Percentiles rank a stretch among this genome's conserved stretches.
Conservation (phyloP, 257 asterid species). For the Nicotiana undulata region DNA sequence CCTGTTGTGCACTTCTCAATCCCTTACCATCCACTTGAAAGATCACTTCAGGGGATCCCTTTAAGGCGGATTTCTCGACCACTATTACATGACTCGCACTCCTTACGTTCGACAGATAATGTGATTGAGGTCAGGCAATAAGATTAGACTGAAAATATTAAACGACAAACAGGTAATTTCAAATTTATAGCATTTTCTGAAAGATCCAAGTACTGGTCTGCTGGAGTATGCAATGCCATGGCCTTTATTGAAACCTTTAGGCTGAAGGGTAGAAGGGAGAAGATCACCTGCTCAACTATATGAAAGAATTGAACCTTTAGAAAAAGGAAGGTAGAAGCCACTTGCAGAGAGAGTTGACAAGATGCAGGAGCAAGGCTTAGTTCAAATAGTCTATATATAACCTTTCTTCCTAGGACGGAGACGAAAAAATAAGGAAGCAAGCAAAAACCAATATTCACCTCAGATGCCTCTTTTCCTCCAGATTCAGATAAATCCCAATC, state of each 20-base stretch:
- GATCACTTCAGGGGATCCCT: background rate
- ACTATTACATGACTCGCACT: background rate
- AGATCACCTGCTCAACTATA: too few species aligned
- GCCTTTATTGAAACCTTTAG: background rate
- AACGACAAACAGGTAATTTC: background rate
- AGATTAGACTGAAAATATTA: too few species aligned
- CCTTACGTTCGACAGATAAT: background rate
- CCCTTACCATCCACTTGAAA: background rate
- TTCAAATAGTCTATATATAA: too few species aligned
- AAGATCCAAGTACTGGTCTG: background rate
- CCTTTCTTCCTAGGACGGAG: background rate
- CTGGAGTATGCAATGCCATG: background rate
- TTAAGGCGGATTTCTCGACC: background rate
- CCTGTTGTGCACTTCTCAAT: background rate
- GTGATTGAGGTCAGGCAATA: background rate
- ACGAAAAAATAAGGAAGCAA: slow-evolving; percentile 12
- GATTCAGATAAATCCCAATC: slow-evolving; percentile 90
- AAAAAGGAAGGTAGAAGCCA: background rate
- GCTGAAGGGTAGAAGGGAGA: background rate
- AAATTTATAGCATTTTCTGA: background rate
- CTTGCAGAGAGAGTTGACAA: background rate
- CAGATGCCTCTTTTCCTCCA: slow-evolving; percentile 55
- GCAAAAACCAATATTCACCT: slow-evolving; percentile 36
- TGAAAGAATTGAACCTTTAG: too few species aligned
- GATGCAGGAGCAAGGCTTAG: background rate